Percentiles rank a stretch among this genome's conserved stretches.
Evolutionary conservation across 73 alveolate genomes (phyloP).

Genomic region (Uronychia setigera): DNA sequence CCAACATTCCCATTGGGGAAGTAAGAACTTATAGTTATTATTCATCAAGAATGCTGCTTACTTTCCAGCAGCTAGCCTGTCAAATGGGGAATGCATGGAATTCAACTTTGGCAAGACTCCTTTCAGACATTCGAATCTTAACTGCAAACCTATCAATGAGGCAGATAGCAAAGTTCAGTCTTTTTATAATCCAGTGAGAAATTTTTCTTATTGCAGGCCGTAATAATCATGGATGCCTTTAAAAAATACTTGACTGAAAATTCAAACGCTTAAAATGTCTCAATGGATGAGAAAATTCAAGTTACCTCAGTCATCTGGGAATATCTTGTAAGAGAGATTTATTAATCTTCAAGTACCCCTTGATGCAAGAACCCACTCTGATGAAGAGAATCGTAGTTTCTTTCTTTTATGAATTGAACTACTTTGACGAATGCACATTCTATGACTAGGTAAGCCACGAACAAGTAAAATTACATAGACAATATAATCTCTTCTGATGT

Average conservation of each 20-base stretch:
- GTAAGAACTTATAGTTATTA: not conserved
- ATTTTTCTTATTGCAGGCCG: not conserved
- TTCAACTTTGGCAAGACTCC: slow-evolving; percentile 80
- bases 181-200: not conserved
- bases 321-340: not conserved
- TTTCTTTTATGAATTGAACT: not conserved
- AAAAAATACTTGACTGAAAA: not conserved
- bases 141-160: slow-evolving; percentile 53
- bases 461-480: not conserved
- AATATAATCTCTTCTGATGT: not conserved
- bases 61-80: slow-evolving; percentile 71
- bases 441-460: not conserved
- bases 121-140: slow-evolving; percentile 54
- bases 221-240: slow-evolving; percentile 23
- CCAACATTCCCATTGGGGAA: slow-evolving; percentile 61
- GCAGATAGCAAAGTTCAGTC: slow-evolving; percentile 36
- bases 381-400: not conserved
- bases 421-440: not conserved
- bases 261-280: not conserved
- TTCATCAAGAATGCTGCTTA: slow-evolving; percentile 70
- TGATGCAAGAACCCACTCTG: not conserved
- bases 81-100: slow-evolving; percentile 54
- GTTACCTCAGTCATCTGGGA: not conserved
- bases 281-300: not conserved
- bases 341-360: not conserved